Percentiles rank a stretch among this genome's conserved stretches.
These are phyloP conservation scores for Onygena corvina DNA, from an alignment of 2,329 filamentous ascomycete species.

Conservation along the genomic window DNA sequence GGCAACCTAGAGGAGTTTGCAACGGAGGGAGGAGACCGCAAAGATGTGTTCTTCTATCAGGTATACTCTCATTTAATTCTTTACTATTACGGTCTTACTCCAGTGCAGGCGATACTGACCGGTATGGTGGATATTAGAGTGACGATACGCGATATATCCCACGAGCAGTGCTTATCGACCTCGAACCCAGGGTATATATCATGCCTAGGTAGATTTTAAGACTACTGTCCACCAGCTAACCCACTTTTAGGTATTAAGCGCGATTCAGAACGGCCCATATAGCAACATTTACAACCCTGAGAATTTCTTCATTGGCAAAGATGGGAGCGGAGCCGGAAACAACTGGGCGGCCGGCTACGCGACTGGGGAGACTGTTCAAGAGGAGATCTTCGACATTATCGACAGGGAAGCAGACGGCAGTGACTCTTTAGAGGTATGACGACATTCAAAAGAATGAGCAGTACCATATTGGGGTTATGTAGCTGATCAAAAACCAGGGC, in stretches of 20 bases:
- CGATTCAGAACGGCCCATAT: constrained; percentile 87
- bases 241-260: constrained; percentile 58
- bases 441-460: background rate
- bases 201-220: too few species aligned
- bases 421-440: constrained; percentile 72
- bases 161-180: constrained; percentile 83
- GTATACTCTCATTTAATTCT: constrained; percentile 22
- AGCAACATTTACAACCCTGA: constrained; percentile 99
- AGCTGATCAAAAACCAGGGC: constrained; percentile 41
- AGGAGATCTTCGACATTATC: constrained; percentile 99
- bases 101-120: background rate
- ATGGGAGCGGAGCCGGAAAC: constrained; percentile 87
- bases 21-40: constrained; percentile 91
- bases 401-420: constrained; percentile 96
- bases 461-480: constrained; percentile 6
- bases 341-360: constrained; percentile 98
- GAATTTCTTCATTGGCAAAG: constrained; percentile 94
- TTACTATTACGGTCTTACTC: background rate
- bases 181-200: constrained; percentile 66
- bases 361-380: constrained; percentile 78
- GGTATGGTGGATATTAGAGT: constrained; percentile 43
- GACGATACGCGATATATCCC: constrained; percentile 98
- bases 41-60: constrained; percentile 98
- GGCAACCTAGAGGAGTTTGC: constrained; percentile 96
- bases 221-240: background rate